Base-by-base conservation (phyloP, 441 rosid species). In the Populus tomentosa region DNA sequence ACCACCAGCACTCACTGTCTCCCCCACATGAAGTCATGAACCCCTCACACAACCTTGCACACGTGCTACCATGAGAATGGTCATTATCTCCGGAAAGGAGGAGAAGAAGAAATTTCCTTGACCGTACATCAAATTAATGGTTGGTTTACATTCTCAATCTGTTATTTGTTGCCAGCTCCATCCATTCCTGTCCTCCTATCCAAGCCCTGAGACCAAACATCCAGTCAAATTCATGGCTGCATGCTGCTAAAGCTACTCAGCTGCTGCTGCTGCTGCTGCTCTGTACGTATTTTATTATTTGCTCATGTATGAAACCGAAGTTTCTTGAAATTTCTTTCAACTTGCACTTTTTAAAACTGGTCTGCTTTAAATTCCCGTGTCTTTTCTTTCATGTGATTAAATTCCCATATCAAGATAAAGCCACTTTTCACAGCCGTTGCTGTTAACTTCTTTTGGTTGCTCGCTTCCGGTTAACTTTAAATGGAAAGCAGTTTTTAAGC, bases 111-210 rank as follows among this genome's bases (percentile, higher is more conserved):
- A 56, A 56, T 56, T 72, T 2, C 18, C 18, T 32, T 56, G 28
- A 56, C 75, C 75, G 7, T 32, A 28, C 42, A 18, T 32, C 2
- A 32, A 10, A n/a, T 32, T 5, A 71, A 71, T 26, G 64, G 9
- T 16, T 1, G 65, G 4, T 28, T 18, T 28, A 2, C 10, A 53
- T 2, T 21, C 64, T 59, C 64, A 59, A 59, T 0, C 24, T 59
- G 24, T n/a, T 59, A n/a, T 59, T 0, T 3, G 6, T 8, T 13
- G 5, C n/a, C 8, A 50, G 14, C 26, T 24, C 8, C 65, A 71
- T 53, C 14, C 13, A 50, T 53, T 46, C 13, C 35, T 64, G 75
- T 64, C 81, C 81, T 56, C 68, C 80, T 72, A 40, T 69, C 73
- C 81, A 33, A 30, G 30, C 30, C 30, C 36, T 6, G 21, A 8